Base-by-base conservation (phyloP, 2,329 filamentous ascomycete genomes). In the Chaetomium sp. region DNA sequence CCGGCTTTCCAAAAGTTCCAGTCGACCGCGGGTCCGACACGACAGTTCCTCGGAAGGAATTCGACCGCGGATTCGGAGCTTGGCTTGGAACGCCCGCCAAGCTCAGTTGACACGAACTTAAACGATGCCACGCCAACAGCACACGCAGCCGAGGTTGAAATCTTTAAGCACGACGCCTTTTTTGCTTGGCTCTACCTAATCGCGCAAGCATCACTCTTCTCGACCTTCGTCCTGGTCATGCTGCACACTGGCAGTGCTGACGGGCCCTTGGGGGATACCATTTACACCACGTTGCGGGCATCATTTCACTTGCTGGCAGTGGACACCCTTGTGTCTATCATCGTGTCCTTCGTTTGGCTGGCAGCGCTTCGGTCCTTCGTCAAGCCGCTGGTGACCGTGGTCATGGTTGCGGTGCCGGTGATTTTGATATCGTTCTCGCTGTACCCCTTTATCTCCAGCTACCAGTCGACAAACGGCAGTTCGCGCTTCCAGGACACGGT, bases 161-260 rank as follows among this genome's bases (percentile, higher is more conserved):
- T 88, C 27, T 90, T 90, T 57, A 79, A 81, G 49, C 90, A 97
- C 69, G 94, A 99, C 70, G 79, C 86, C 5, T 95, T 97, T 72
- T 99, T 94, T 79, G 89, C 88, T 4, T 91, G 89, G 72, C 78
- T 96, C 44, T 99, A 91, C 69, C 74, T 95, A 48, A 94, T 97
- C 64, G 85, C 85, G 37, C 74, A 95, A 52, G 91, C 89, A 46
- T 87, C 87, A 41, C 81, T 97, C 67, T 82, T 97, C 65, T 88
- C 92, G 10, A 92, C 91, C 0, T 95, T 91, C 65, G 85, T 96
- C 60, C 79, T 99, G 11, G 87, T 96, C 32, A 95, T 88, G 76
- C 79, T 99, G 42, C 90, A 97, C 68, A 97, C 92, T 1, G 75
- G 75, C 52, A 77, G 78, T 52, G 78, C 78, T 53, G 88, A 88